phyloP scores from a whole-genome alignment of 2,329 filamentous ascomycete species.

The Dothideomycetidae sp. region DNA sequence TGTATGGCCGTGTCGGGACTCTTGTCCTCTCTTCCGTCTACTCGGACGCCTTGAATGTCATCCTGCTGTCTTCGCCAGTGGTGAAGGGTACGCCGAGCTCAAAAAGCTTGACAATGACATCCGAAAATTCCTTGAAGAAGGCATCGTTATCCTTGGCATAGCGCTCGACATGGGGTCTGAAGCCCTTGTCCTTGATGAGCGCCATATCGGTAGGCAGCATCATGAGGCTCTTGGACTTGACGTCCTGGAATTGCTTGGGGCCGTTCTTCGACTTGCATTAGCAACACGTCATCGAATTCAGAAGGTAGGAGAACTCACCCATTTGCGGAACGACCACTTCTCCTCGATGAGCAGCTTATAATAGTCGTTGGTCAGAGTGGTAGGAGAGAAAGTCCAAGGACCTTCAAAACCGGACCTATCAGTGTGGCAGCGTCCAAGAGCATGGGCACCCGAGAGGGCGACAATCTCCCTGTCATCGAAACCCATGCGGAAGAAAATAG shows the following conservation, averaged over 20 bases:
- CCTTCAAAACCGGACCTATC: slow-evolving; percentile 80
- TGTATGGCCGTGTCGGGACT: background rate
- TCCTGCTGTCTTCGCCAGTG: slow-evolving; percentile 31
- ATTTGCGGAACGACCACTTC: slow-evolving; percentile 87
- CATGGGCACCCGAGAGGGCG: slow-evolving; percentile 72
- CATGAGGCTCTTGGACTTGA: slow-evolving; percentile 77
- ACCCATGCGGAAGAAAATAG: slow-evolving; percentile 92
- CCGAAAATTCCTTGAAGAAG: slow-evolving; percentile 89
- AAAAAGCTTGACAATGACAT: slow-evolving; percentile 67
- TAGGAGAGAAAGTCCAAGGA: slow-evolving; percentile 85
- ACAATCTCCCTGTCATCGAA: slow-evolving; percentile 97
- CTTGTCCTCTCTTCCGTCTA: no score
- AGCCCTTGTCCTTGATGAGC: slow-evolving; percentile 74
- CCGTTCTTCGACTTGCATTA: slow-evolving; percentile 43
- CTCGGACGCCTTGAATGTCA: slow-evolving; percentile 32
- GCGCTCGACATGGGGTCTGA: slow-evolving; percentile 64
- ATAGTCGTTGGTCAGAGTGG: slow-evolving; percentile 87
- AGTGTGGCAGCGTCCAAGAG: slow-evolving; percentile 76
- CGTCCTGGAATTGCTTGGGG: slow-evolving; percentile 81
- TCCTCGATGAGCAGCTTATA: slow-evolving; percentile 75
- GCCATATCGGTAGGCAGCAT: slow-evolving; percentile 92
- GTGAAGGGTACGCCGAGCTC: slow-evolving; percentile 88
- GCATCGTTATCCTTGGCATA: slow-evolving; percentile 82
- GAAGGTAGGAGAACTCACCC: slow-evolving; percentile 33
- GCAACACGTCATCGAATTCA: background rate